Percentiles rank a stretch among this genome's conserved stretches.
These are phyloP conservation scores for Aspergillus sp. DNA, from an alignment of 2,329 filamentous ascomycete genomes.

Conservation along the genomic window DNA sequence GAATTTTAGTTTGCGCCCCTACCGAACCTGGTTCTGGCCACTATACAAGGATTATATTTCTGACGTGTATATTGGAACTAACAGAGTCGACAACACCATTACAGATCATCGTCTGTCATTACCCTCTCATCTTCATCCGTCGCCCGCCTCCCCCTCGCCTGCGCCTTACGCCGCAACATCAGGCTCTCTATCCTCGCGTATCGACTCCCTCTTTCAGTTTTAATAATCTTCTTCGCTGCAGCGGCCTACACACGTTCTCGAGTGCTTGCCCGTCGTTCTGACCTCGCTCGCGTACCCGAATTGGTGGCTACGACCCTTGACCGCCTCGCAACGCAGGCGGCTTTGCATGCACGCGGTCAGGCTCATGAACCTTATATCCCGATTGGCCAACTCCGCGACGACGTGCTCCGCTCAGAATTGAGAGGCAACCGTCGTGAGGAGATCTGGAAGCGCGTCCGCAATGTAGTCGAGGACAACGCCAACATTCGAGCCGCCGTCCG, in stretches of 20 bases:
- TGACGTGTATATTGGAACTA: constrained; percentile 67
- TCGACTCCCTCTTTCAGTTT: constrained; percentile 52
- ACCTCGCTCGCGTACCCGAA: constrained; percentile 72
- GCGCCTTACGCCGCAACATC: constrained; percentile 48
- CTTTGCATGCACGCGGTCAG: constrained; percentile 66
- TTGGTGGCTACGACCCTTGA: constrained; percentile 84
- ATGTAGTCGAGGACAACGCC: constrained; percentile 87
- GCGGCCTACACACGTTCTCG: constrained; percentile 64
- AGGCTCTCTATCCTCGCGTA: constrained; percentile 51
- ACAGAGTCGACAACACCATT: constrained; percentile 73
- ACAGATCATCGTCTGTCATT: constrained; percentile 70
- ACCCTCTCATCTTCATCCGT: constrained; percentile 82
- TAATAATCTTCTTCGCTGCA: constrained; percentile 47
- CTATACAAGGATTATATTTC: constrained; percentile 32
- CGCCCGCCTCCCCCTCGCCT: constrained; percentile 80
- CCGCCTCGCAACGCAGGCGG: constrained; percentile 78
- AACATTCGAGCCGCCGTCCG: constrained; percentile 81
- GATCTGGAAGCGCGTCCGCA: constrained; percentile 80
- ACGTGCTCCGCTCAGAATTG: constrained; percentile 81
- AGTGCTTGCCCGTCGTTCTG: constrained; percentile 63
- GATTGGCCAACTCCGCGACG: constrained; percentile 85
- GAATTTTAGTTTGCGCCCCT: constrained; percentile 6
- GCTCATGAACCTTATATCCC: constrained; percentile 78
- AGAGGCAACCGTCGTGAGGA: constrained; percentile 71
- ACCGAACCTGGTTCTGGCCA: constrained; percentile 7